Evolutionary conservation across 2,329 filamentous ascomycete species (phyloP).

Genomic region (Coniochaeta hoffmannii): DNA sequence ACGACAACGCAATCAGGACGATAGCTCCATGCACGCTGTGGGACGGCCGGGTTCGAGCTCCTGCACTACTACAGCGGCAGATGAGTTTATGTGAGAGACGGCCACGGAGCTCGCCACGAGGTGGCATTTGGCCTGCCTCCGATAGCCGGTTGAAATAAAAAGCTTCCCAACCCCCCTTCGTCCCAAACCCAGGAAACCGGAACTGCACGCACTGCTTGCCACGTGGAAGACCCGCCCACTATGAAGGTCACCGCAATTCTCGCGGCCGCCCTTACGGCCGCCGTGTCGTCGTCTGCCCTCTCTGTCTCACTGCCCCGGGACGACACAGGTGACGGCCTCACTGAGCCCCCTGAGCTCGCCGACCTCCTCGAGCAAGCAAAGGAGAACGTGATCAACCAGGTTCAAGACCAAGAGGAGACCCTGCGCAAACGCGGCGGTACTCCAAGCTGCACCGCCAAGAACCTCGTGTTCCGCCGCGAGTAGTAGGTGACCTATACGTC

Average conservation of each 20-base stretch:
- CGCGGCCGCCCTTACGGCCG: conserved; percentile 9
- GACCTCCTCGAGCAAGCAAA: conserved; percentile 14
- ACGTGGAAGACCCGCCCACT: background rate
- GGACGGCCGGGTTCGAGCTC: background rate
- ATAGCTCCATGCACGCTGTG: background rate
- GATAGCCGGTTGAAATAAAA: background rate
- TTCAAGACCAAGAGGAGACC: conserved; percentile 12
- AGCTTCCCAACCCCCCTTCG: background rate
- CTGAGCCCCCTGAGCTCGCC: conserved; percentile 8
- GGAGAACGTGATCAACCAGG: conserved; percentile 9
- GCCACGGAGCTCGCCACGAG: background rate
- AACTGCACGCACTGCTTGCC: background rate
- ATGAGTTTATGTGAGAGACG: background rate
- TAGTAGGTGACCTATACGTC: conserved; percentile 15
- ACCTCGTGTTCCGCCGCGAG: conserved; percentile 19
- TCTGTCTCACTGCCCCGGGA: conserved; percentile 8
- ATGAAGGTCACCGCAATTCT: conserved; percentile 9
- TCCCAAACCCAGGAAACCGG: background rate
- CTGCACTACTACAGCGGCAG: background rate
- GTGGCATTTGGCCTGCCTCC: background rate
- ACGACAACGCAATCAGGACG: background rate
- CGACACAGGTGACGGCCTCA: conserved; percentile 3
- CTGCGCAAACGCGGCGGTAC: conserved; percentile 13
- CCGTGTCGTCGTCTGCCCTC: conserved; percentile 1
- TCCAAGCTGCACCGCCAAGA: conserved; percentile 16